Evolutionary conservation across 148 eudicot species (phyloP), one percentile per base, ranked within the genome.

Genomic region (Mesembryanthemum crystallinum): DNA sequence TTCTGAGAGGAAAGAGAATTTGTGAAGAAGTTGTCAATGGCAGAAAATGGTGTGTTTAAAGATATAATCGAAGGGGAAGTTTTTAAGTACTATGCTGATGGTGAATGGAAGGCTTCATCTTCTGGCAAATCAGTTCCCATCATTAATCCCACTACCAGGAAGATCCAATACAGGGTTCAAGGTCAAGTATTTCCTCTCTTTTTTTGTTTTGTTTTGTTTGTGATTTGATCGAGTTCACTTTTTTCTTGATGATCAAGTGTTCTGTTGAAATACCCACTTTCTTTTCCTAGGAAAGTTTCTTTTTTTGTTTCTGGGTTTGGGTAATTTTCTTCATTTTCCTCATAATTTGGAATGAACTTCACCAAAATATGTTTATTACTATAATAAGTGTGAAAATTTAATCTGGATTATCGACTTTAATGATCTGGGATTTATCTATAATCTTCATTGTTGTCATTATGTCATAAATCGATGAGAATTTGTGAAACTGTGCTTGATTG

Each of bases 111-210:
- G 78, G 71, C 71, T 54, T 94, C 98, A 3, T 67, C 92, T 55
- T 94, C 98, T 64, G 92, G 91, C 4, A 94, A 92, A 81, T 79
- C 93, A 52, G 98, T 94, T 80, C 77, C 96, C 3, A 94, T 94
- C 65, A 79, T 94, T 71, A 94, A 94, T 61, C 98, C 98, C 18
- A 90, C 98, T 37, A 90, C 96, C 5, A 87, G 98, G 68, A 94
- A 88, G 71, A 83, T 91, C 59, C 97, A 94, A 58, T 94, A 78
- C 83, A 92, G 82, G 80, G 98, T 94, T 79, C 98, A 94, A 94
- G 98, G 98, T 94, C 73, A 39, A 13, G 8, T 25, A 7, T 49
- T 33, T 55, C 6, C 29, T 14, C 30, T 21, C 0, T 64, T 27
- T 24, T 37, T 45, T 30, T 30, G 69, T 55, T 5, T 30, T 2